Conservation (phyloP, 176 grass and related monocot genomes). For the Carex kokanica region DNA sequence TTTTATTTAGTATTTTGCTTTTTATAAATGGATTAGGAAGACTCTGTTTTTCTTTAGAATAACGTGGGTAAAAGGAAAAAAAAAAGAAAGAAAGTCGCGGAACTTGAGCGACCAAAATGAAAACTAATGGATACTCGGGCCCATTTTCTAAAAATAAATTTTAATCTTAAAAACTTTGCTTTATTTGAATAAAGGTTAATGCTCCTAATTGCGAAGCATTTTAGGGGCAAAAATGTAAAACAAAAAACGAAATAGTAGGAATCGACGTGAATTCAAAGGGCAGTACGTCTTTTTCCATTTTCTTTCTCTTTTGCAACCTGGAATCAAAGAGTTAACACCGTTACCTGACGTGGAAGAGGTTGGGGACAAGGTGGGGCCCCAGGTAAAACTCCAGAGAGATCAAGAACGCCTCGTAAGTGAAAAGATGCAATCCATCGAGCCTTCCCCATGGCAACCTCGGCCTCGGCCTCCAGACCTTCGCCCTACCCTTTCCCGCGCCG, state of each 20-base stretch:
- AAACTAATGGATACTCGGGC: neutral
- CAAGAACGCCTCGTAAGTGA: constrained; percentile 89
- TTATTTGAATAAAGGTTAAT: neutral
- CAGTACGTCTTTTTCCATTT: neutral
- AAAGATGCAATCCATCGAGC: constrained; percentile 84
- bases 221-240: neutral
- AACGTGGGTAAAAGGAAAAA: neutral
- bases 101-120: neutral
- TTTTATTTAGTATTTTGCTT: neutral
- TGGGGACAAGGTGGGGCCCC: constrained; percentile 61
- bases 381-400: constrained; percentile 76
- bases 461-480: constrained; percentile 34
- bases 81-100: neutral
- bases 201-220: neutral
- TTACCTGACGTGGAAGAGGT: constrained; percentile 97
- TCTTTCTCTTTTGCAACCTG: neutral
- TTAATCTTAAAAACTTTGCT: neutral
- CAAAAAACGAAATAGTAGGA: neutral
- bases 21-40: neutral
- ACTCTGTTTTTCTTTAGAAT: neutral
- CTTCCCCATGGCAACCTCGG: constrained; percentile 78
- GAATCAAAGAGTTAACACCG: neutral
- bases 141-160: neutral
- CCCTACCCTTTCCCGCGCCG: constrained; percentile 15
- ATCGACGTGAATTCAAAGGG: neutral